Percentiles rank a stretch among this genome's conserved stretches.
phyloP scores from a whole-genome alignment of 345 rosid genomes.

The Populus pruinosa region DNA sequence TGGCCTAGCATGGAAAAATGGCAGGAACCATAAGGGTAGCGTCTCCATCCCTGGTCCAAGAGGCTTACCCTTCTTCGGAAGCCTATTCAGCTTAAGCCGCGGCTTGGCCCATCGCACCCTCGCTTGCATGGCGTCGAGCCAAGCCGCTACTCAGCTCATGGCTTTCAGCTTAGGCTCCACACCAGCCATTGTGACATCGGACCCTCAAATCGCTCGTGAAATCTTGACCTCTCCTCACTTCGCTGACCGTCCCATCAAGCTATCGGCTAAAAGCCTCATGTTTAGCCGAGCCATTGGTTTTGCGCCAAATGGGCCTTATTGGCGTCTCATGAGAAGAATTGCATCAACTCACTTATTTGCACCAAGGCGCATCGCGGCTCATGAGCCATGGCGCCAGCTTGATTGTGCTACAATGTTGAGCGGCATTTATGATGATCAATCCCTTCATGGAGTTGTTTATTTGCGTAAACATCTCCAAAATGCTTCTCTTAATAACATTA shows the following conservation, averaged over 20 bases:
- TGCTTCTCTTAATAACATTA: slow-evolving; percentile 50
- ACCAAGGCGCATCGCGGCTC: slow-evolving; percentile 41
- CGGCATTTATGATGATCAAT: slow-evolving; percentile 26
- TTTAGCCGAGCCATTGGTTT: slow-evolving; percentile 63
- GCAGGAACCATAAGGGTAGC: slow-evolving; percentile 34
- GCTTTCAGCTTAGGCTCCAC: slow-evolving; percentile 54
- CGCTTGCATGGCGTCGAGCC: slow-evolving; percentile 30
- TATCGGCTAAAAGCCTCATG: slow-evolving; percentile 42
- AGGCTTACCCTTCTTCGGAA: slow-evolving; percentile 47
- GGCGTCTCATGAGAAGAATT: slow-evolving; percentile 45
- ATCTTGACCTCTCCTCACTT: slow-evolving; percentile 40
- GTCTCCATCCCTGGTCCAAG: slow-evolving; percentile 41
- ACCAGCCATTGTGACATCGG: slow-evolving; percentile 40
- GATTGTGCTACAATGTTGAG: slow-evolving; percentile 34
- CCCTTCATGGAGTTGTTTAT: slow-evolving; percentile 15
- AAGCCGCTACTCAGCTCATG: slow-evolving; percentile 38
- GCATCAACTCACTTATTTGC: slow-evolving; percentile 47
- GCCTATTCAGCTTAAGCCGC: slow-evolving; percentile 30
- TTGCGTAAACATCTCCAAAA: slow-evolving; percentile 44
- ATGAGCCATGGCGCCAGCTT: slow-evolving; percentile 38
- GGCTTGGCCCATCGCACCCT: slow-evolving; percentile 50
- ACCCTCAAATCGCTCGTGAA: slow-evolving; percentile 43
- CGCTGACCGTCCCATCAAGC: slow-evolving; percentile 44
- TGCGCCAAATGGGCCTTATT: slow-evolving; percentile 46
- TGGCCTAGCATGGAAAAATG: slow-evolving; percentile 46